phyloP scores from a whole-genome alignment of 139 green algal genomes.

The Ettlia oleoabundans region DNA sequence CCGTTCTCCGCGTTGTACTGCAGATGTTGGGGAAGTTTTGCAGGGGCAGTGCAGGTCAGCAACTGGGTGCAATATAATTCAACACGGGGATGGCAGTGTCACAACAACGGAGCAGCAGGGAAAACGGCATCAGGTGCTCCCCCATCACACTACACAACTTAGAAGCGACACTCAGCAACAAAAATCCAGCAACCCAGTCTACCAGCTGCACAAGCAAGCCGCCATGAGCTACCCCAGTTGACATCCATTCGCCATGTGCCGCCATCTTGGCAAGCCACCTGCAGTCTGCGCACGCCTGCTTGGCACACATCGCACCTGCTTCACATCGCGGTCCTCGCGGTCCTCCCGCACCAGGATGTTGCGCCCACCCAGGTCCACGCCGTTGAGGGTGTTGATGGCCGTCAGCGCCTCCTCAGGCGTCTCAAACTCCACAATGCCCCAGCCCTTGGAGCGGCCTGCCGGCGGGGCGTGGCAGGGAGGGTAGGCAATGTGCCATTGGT shows the following conservation, averaged over 20 bases:
- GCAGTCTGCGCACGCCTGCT: neutral
- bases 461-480: no score
- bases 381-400: conserved; percentile 75
- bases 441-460: conserved; percentile 91
- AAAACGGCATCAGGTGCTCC: no score
- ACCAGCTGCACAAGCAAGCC: neutral
- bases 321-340: conserved; percentile 93
- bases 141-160: no score
- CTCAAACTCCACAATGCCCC: conserved; percentile 89
- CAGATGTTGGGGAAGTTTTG: neutral
- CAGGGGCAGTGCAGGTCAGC: no score
- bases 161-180: neutral
- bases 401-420: conserved; percentile 63
- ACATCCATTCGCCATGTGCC: no score
- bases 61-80: no score
- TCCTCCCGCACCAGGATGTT: conserved; percentile 93
- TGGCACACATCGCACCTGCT: conserved; percentile 51
- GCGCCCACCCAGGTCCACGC: conserved; percentile 81
- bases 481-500: no score
- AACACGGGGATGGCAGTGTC: no score
- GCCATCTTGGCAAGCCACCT: neutral
- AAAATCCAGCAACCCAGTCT: neutral
- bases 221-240: no score
- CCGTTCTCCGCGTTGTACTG: conserved; percentile 63
- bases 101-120: no score